These are phyloP conservation scores for Effrenium voratum DNA, from an alignment of 73 alveolate genomes.

Conservation along the genomic window DNA sequence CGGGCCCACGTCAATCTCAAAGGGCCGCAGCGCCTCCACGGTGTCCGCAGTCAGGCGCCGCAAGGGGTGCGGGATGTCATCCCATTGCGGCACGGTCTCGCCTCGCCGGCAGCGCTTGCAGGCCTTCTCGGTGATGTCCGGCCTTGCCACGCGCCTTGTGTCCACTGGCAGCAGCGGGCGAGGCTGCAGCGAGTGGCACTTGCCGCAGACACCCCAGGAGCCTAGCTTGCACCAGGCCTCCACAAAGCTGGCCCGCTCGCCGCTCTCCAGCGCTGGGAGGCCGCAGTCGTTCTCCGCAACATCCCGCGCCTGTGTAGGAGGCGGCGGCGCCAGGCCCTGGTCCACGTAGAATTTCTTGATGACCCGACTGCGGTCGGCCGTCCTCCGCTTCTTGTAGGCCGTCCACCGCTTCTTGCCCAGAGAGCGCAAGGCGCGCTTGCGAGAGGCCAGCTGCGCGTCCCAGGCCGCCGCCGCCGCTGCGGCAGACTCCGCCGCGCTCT, in stretches of 20 bases:
- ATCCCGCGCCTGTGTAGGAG: too few species aligned
- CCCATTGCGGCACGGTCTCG: background rate
- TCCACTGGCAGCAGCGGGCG: background rate
- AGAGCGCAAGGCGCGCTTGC: too few species aligned
- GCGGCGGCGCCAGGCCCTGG: too few species aligned
- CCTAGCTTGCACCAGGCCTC: background rate
- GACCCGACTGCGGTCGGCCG: too few species aligned
- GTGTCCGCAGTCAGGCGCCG: background rate
- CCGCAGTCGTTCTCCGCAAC: too few species aligned
- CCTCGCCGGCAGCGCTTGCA: background rate
- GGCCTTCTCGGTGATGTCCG: background rate
- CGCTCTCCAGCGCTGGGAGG: too few species aligned
- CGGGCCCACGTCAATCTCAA: background rate
- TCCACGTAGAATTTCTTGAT: too few species aligned
- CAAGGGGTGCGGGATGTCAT: background rate
- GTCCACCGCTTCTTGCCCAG: too few species aligned
- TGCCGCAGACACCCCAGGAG: background rate
- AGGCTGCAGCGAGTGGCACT: background rate
- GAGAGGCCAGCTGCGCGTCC: too few species aligned
- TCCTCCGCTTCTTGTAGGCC: too few species aligned
- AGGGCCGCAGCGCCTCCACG: conserved; percentile 21
- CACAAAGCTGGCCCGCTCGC: background rate
- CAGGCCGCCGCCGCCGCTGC: too few species aligned
- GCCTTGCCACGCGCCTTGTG: background rate
- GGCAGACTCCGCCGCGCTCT: too few species aligned